A percentile compares a stretch with the other conserved stretches of the same genome.
Conservation (phyloP, 2,329 filamentous ascomycete genomes). For the Sporothrix variecibatus region DNA sequence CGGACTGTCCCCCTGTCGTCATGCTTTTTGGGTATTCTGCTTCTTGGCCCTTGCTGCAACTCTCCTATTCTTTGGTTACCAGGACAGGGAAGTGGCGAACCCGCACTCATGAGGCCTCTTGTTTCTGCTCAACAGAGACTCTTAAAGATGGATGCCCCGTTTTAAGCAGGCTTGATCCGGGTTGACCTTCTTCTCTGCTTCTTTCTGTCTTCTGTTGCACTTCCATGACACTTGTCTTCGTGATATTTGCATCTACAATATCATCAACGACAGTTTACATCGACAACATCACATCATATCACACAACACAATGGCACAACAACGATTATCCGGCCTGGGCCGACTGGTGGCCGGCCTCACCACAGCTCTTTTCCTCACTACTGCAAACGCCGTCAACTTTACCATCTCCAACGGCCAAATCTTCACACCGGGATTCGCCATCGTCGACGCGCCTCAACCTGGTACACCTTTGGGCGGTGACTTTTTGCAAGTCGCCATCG, state of each 20-base stretch:
- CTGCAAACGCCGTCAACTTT: conserved; percentile 48
- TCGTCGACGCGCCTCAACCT: conserved; percentile 67
- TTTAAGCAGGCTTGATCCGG: not conserved
- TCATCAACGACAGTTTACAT: not conserved
- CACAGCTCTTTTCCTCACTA: conserved; percentile 33
- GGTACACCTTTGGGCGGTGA: conserved; percentile 64
- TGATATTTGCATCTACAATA: not conserved
- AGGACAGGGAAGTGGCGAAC: conserved; percentile 17
- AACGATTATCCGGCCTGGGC: not conserved
- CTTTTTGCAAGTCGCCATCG: conserved; percentile 64
- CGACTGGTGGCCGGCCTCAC: conserved; percentile 30
- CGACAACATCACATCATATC: not conserved
- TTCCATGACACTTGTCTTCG: not conserved
- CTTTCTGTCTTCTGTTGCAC: not conserved
- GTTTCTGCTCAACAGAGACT: too few relatives aligned
- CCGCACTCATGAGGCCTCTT: not conserved
- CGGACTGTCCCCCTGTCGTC: conserved; percentile 15
- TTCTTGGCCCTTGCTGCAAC: conserved; percentile 8
- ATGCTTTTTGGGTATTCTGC: not conserved
- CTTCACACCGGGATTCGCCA: conserved; percentile 67
- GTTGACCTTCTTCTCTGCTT: not conserved
- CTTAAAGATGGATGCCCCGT: not conserved
- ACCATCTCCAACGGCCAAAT: conserved; percentile 66
- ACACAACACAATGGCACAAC: not conserved
- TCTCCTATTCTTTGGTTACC: conserved; percentile 1